These are phyloP conservation scores for Pseudogymnoascus sp. DNA, from an alignment of 2,329 filamentous ascomycete species.

Conservation along the genomic window DNA sequence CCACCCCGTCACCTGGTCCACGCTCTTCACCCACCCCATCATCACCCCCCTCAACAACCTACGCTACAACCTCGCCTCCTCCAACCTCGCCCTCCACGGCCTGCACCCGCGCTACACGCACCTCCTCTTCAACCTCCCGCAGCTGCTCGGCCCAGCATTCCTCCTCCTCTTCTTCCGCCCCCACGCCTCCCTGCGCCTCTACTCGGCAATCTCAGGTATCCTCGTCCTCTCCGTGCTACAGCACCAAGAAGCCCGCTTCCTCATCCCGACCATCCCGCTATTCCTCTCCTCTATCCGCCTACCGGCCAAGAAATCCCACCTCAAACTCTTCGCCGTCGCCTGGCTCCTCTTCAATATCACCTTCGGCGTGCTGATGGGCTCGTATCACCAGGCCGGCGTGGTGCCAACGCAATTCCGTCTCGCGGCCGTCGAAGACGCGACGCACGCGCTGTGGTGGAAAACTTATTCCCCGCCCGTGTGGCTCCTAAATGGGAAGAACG, in stretches of 20 bases:
- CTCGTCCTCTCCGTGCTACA: conserved; percentile 63
- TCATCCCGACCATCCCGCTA: conserved; percentile 67
- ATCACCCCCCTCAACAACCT: conserved; percentile 74
- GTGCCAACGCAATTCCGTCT: conserved; percentile 68
- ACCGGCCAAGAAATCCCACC: conserved; percentile 43
- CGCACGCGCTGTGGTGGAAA: conserved; percentile 73
- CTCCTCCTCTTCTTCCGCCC: conserved; percentile 50
- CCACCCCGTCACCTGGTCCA: conserved; percentile 53
- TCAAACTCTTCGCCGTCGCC: conserved; percentile 46
- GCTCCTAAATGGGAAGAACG: conserved; percentile 68
- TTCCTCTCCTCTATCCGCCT: conserved; percentile 64
- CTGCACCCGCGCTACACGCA: conserved; percentile 75
- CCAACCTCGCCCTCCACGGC: conserved; percentile 66
- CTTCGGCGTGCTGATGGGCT: conserved; percentile 66
- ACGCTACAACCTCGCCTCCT: conserved; percentile 60
- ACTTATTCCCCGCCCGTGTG: conserved; percentile 76
- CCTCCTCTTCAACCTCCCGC: conserved; percentile 59
- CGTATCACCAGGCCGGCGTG: conserved; percentile 72
- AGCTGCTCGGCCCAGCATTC: conserved; percentile 62
- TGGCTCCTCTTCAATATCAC: conserved; percentile 64
- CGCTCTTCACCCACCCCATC: conserved; percentile 55
- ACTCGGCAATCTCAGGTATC: conserved; percentile 65
- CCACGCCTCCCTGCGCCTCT: conserved; percentile 52
- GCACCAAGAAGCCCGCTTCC: conserved; percentile 72
- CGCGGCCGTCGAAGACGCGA: conserved; percentile 55